Evolutionary conservation across 805 yeast species (phyloP).

Genomic region (Candida methanosorbosa): DNA sequence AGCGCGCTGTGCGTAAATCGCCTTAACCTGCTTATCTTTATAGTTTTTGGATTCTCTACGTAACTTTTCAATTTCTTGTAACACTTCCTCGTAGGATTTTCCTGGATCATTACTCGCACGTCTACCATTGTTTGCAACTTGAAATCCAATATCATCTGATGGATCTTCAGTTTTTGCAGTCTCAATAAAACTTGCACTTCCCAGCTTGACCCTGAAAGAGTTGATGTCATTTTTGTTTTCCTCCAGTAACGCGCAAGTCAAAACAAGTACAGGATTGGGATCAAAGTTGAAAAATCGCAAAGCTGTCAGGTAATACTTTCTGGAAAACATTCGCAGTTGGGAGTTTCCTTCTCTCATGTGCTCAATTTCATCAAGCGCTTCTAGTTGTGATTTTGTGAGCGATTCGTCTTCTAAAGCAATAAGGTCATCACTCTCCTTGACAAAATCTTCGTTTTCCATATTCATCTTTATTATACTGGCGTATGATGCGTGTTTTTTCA

Average conservation of each 20-base stretch:
- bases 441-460: too few species aligned
- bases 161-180: background rate
- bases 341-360: slow-evolving; percentile 25
- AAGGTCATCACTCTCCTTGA: too few species aligned
- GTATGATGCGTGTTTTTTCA: too few species aligned
- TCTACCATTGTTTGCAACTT: background rate
- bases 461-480: too few species aligned
- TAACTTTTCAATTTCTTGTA: slow-evolving; percentile 3
- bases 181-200: too few species aligned
- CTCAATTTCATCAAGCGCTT: slow-evolving; percentile 22
- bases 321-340: slow-evolving; percentile 26
- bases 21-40: slow-evolving; percentile 3
- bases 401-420: too few species aligned
- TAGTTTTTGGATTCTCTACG: slow-evolving; percentile 3
- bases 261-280: slow-evolving; percentile 25
- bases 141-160: background rate
- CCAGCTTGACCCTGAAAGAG: background rate
- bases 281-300: slow-evolving; percentile 38
- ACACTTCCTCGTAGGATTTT: background rate
- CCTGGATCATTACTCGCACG: background rate
- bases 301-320: slow-evolving; percentile 29
- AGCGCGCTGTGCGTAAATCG: slow-evolving; percentile 4
- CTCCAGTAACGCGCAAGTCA: slow-evolving; percentile 23
- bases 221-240: slow-evolving; percentile 13
- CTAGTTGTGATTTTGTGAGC: background rate